Base-by-base conservation (phyloP, 805 yeast species). In the Candida endomychidarum region DNA sequence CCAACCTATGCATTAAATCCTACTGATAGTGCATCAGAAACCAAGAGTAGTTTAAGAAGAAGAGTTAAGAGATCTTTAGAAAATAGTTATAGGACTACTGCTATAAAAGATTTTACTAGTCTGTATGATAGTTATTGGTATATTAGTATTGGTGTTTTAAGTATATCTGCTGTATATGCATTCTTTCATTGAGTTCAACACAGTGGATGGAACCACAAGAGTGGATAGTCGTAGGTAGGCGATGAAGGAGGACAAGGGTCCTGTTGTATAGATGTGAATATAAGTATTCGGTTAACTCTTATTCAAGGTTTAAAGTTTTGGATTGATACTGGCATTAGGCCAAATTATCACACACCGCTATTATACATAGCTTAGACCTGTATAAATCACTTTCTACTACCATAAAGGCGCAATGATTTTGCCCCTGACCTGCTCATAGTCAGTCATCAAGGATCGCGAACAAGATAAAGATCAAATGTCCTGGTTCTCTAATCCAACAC, bases 1-100 rank as follows among this genome's bases (percentile, higher is more conserved):
- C 99, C 99, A 16, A 93, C 98, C 0, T 65, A 60, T 38, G 90
- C 97, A 0, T 67, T 93, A 72, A 91, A 90, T 62, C 99, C 99
- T 16, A 86, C 96, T 2, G 68, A 70, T 31, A 44, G 49, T 21
- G 65, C 69, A 2, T 56, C 71, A 5, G 62, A 67, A 26, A 60
- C 74, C 8, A 51, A 53, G 27, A 30, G 60, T 6, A 49, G 58
- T 38, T 66, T 52, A 49, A 60, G 53, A 61, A 68, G 65, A 38
- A 68, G 76, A 41, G 77, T 87, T 34, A 80, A 79, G 60, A 76
- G 96, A 59, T 70, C 86, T 6, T 70, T 89, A 52, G 95, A 86
- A 55, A 90, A 89, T 68, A 80, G 80, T 61, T 78, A 77, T 53
- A 80, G 80, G 61, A 88, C 96, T 2, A 82, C 75, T 42, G 96